These are phyloP conservation scores for Pecoramyces ruminantium DNA, from an alignment of 192 early-diverging fungal genomes.

Conservation along the genomic window DNA sequence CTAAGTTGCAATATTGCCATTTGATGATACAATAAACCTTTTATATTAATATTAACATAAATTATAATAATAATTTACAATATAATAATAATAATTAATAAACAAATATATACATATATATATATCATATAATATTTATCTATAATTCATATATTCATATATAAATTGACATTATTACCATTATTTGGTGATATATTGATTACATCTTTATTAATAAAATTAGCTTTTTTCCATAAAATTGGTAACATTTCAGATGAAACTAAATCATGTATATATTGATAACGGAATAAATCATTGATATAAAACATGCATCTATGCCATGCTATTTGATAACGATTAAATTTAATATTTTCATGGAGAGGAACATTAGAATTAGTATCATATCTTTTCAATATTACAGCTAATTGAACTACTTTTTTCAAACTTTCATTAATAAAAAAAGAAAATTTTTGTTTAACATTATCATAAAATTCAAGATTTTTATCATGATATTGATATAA, in stretches of 20 bases:
- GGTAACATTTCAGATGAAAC: background rate
- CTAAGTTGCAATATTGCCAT: background rate
- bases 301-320: background rate
- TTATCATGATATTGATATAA: background rate
- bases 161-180: background rate
- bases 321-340: background rate
- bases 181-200: background rate
- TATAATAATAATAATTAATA: no score
- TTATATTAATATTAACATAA: no score
- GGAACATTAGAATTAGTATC: background rate
- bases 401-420: background rate
- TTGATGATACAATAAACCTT: background rate
- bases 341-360: background rate
- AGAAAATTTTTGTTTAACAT: background rate
- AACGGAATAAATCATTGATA: background rate
- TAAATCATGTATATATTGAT: background rate
- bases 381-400: background rate
- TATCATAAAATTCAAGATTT: background rate
- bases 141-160: no score
- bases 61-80: no score
- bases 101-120: no score
- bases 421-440: background rate
- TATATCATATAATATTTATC: no score
- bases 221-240: background rate
- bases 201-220: background rate